Conservation (phyloP, 768 basidiomycete genomes). For the Trametes coccinea region DNA sequence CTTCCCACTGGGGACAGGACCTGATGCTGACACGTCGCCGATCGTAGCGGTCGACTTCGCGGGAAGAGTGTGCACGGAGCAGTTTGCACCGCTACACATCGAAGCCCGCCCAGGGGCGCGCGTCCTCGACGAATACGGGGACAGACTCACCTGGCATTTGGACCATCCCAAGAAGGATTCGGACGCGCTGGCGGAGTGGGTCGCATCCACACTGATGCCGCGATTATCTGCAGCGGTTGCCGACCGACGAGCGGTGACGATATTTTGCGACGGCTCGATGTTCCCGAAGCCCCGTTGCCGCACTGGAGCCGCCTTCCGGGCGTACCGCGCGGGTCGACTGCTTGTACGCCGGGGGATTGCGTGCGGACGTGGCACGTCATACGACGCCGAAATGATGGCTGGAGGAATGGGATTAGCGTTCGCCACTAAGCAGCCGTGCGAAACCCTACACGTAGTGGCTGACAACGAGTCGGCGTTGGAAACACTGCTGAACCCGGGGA, state of each 20-base stretch:
- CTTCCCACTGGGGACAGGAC: constrained; percentile 1
- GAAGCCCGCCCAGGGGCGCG: constrained; percentile 4
- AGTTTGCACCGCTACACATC: background rate
- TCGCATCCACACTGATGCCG: too few species aligned
- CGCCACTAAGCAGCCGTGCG: constrained; percentile 2
- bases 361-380: too few species aligned
- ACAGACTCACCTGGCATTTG: background rate
- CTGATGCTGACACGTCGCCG: background rate
- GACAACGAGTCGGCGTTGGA: constrained; percentile 7
- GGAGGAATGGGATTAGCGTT: constrained; percentile 1
- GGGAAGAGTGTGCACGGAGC: background rate
- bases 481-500: background rate
- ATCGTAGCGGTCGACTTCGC: constrained; percentile 6
- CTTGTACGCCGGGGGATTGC: too few species aligned
- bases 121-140: background rate
- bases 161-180: too few species aligned
- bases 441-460: background rate
- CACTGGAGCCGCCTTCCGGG: too few species aligned
- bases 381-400: constrained; percentile 4
- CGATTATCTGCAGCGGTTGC: too few species aligned
- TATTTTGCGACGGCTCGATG: too few species aligned
- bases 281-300: too few species aligned
- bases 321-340: too few species aligned
- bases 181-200: too few species aligned
- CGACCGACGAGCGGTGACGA: too few species aligned